Evolutionary conservation across 225 moss, liverwort and hornwort genomes (phyloP), one percentile per base, ranked within the genome.

Genomic region (Lunularia cruciata): DNA sequence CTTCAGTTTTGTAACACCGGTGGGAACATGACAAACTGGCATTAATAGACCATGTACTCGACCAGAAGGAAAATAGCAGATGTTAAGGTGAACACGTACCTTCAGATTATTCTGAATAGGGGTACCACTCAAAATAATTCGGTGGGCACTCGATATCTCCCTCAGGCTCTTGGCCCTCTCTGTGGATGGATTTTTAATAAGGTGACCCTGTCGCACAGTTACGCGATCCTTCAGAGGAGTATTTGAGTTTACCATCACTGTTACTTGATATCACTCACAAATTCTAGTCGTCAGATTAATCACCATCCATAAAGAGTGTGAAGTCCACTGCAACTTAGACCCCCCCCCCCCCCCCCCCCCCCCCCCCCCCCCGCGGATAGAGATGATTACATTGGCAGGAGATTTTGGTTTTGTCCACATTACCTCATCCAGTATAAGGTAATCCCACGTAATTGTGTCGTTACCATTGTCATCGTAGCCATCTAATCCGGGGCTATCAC

Each of bases 401-500:
- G 10, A 33, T 19, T 0, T n/a, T n/a, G n/a, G n/a, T n/a, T n/a
- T n/a, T n/a, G n/a, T n/a, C n/a, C n/a, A n/a, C 19, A 47, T 35
- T 60, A 92, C 96, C 96, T 98, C 98, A 67, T 98, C 98, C 23
- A 98, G 79, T 56, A 98, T 85, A 37, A 93, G 69, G 74, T 98
- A 98, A 72, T 98, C 89, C 98, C 98, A 98, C 5, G 89, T 85
- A 22, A 85, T 63, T 5, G 89, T 86, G 53, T 85, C 88, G 25
- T 92, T 90, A 36, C 81, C 80, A 12, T 72, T 78, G 30, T 87
- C 89, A 66, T 84, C 90, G 57, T 85, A 89, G 39, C 83, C 87
- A 75, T 91, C 98, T 77, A 87, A 85, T 63, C 88, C 88, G 58
- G 78, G 75, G 32, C 22, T 79, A 60, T 92, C 96, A 55, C 92